Base-by-base conservation (phyloP, 1,139 yeast species). In the Zygosaccharomyces sapae region DNA sequence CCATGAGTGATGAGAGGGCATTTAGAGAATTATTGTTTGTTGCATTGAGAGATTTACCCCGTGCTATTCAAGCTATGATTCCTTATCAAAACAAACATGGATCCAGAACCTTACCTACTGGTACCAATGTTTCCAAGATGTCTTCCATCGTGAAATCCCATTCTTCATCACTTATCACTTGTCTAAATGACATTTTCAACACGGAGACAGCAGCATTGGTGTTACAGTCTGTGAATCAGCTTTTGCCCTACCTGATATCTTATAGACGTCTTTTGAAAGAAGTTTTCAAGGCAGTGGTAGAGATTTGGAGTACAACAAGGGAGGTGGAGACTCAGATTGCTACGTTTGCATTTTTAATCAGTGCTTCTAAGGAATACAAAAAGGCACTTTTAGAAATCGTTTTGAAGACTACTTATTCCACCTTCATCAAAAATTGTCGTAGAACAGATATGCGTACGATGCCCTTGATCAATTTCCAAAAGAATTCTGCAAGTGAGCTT, bases 401-500 rank as follows among this genome's bases (percentile, higher is more conserved):
- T 16, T 74, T 90, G 62, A 87, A 86, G 65, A 69, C 77, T 22
- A 74, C 87, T 1, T 92, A 92, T 68, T 80, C 95, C 2, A 79
- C 86, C 13, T 81, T 92, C 63, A 80, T 92, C 56, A 86, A 86
- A 66, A 77, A 79, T 56, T 83, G 90, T 65, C 83, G 95, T 63
- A 81, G 82, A 57, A 88, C 97, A 16, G 87, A 84, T 62, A 73
- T 81, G 44, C 95, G 87, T 70, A 84, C 92, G n/a, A 80, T 88
- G 81, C 84, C 88, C 38, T 72, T 80, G 66, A 79, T 92, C 59
- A 89, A 89, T 66, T 85, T 90, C 69, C 90, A 90, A 69, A 92
- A 92, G 70, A 89, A 90, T 69, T 85, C 96, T 5, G 86, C 88
- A 37, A 81, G 88, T 38, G 92, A 86, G 60, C 73, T 94, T 53